Evolutionary conservation across 129 eudicot genomes (phyloP).

Genomic region (Lactuca sativa): DNA sequence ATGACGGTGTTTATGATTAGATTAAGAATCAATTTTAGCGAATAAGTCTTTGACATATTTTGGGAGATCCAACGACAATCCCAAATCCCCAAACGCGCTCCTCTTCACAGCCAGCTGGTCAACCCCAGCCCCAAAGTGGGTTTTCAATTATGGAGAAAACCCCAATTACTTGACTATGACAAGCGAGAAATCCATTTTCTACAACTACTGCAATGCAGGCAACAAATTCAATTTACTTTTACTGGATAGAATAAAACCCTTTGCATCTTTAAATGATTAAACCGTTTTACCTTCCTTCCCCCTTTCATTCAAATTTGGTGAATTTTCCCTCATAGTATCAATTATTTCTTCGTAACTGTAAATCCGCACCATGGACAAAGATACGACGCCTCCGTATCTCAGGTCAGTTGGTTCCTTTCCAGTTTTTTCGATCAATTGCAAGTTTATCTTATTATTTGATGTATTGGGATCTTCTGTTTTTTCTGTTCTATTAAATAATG

Average conservation of each 20-base stretch:
- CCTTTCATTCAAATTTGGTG: background rate
- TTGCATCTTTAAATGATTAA: background rate
- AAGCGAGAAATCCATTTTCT: background rate
- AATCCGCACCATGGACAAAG: slow-evolving; percentile 27
- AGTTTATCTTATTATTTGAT: slow-evolving; percentile 5
- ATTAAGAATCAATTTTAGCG: no score
- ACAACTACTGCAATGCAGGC: background rate
- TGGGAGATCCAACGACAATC: background rate
- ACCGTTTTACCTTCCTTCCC: slow-evolving; percentile 4
- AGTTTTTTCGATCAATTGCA: background rate
- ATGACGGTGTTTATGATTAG: no score
- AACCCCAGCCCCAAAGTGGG: background rate
- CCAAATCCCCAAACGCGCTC: background rate
- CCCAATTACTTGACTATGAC: slow-evolving; percentile 7
- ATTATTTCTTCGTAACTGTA: background rate
- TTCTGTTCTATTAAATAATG: background rate
- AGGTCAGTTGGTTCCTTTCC: slow-evolving; percentile 23
- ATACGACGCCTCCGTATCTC: slow-evolving; percentile 34
- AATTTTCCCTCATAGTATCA: background rate
- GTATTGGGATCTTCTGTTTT: slow-evolving; percentile 1
- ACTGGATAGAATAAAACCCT: background rate
- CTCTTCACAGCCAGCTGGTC: background rate
- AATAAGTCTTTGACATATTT: no score
- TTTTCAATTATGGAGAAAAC: background rate
- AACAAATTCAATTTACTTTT: slow-evolving; percentile 11